Percentiles rank a stretch among this genome's conserved stretches.
These are phyloP conservation scores for Leishmania mexicana DNA, from an alignment of 208 protist genomes.

Conservation along the genomic window DNA sequence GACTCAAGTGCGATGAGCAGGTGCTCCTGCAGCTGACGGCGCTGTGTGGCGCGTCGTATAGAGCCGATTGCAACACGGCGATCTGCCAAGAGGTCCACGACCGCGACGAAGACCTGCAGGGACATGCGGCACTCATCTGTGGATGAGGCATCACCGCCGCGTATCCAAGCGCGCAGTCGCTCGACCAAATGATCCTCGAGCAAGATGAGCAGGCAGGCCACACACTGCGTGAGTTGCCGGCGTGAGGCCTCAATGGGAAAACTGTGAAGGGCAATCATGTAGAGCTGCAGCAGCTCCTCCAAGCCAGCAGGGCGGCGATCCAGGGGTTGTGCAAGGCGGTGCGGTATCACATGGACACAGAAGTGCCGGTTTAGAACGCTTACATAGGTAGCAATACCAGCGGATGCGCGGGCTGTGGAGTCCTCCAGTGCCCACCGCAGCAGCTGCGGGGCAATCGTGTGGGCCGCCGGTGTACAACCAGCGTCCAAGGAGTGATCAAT, in stretches of 20 bases:
- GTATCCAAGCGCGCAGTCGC: conserved; percentile 11
- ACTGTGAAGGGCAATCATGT: conserved; percentile 25
- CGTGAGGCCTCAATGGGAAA: conserved; percentile 16
- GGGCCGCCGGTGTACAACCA: conserved; percentile 13
- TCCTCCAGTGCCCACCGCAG: conserved; percentile 35
- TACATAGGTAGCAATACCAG: conserved; percentile 37
- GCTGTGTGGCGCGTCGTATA: conserved; percentile 61
- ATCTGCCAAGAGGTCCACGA: conserved; percentile 65
- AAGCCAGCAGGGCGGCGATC: conserved; percentile 46
- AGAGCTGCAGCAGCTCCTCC: conserved; percentile 52
- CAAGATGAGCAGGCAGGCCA: conserved; percentile 48
- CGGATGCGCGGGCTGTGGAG: conserved; percentile 1
- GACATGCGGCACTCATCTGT: conserved; percentile 12
- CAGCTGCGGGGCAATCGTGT: conserved; percentile 47
- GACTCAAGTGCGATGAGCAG: conserved; percentile 39
- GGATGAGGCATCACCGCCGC: conserved; percentile 4
- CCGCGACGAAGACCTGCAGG: conserved; percentile 37
- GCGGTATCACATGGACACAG: conserved; percentile 50
- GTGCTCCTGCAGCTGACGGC: conserved; percentile 49
- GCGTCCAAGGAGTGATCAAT: conserved; percentile 29
- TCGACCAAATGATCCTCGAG: conserved; percentile 33
- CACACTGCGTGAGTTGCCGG: conserved; percentile 51
- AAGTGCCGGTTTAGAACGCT: conserved; percentile 68
- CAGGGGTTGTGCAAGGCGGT: conserved; percentile 43
- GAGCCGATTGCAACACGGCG: conserved; percentile 59